Evolutionary conservation across 768 basidiomycete species (phyloP).

Genomic region (Trametes cubensis): DNA sequence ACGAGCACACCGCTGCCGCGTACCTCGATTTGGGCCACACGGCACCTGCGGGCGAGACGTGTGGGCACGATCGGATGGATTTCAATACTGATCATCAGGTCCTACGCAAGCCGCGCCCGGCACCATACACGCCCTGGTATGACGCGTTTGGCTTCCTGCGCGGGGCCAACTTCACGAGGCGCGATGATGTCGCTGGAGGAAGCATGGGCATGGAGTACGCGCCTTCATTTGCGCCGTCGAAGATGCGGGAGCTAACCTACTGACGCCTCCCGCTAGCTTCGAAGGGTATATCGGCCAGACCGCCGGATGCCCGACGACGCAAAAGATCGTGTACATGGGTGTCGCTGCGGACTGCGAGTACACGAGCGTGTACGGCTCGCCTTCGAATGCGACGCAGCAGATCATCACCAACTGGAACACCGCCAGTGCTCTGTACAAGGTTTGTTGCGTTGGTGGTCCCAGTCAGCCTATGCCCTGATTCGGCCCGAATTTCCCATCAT

Average conservation of each 20-base stretch:
- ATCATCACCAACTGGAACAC: slow-evolving; percentile 82
- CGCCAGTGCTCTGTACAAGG: slow-evolving; percentile 74
- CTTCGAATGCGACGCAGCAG: slow-evolving; percentile 67
- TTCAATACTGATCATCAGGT: slow-evolving; percentile 70
- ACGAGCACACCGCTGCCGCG: slow-evolving; percentile 47
- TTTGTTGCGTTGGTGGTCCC: slow-evolving; percentile 24
- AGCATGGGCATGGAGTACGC: slow-evolving; percentile 57
- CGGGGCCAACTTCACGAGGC: slow-evolving; percentile 43
- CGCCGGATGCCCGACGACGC: slow-evolving; percentile 70
- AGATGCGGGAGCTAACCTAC: background rate
- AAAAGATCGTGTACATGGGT: slow-evolving; percentile 83
- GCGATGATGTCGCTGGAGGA: slow-evolving; percentile 59
- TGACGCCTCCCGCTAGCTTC: slow-evolving; percentile 51
- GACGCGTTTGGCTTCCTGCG: slow-evolving; percentile 40
- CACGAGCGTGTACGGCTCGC: slow-evolving; percentile 60
- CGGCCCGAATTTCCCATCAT: slow-evolving; percentile 29
- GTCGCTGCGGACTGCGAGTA: slow-evolving; percentile 89
- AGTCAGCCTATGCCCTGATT: slow-evolving; percentile 6
- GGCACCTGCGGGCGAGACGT: slow-evolving; percentile 43
- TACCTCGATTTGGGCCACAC: slow-evolving; percentile 17
- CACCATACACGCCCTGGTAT: slow-evolving; percentile 44
- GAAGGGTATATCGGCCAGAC: slow-evolving; percentile 66
- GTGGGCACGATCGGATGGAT: slow-evolving; percentile 69
- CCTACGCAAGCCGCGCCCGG: slow-evolving; percentile 38
- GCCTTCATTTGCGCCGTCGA: background rate